A percentile compares a stretch with the other conserved stretches of the same genome.
These are phyloP conservation scores for Citrullus colocynthis DNA, from an alignment of 306 rosid species.

Conservation along the genomic window DNA sequence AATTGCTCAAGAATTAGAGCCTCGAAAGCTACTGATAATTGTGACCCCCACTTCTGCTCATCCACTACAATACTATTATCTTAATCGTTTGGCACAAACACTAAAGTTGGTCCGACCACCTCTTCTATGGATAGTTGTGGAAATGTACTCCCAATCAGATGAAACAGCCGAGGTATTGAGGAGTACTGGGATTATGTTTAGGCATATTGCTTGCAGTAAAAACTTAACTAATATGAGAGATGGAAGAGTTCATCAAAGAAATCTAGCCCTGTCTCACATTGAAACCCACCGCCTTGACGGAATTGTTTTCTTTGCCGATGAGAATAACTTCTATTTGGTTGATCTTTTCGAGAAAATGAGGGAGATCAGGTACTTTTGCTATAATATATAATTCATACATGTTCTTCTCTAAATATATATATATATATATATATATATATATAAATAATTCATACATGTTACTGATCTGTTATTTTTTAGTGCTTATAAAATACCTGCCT, in stretches of 20 bases:
- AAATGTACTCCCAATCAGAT: conserved; percentile 64
- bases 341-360: conserved; percentile 72
- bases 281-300: conserved; percentile 88
- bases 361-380: conserved; percentile 54
- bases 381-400: neutral
- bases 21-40: conserved; percentile 59
- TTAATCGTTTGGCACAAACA: conserved; percentile 58
- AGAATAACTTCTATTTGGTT: conserved; percentile 38
- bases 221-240: conserved; percentile 43
- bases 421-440: no score
- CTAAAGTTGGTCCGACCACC: conserved; percentile 50
- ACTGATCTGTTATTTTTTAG: neutral
- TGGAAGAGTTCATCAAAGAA: conserved; percentile 51
- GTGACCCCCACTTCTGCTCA: conserved; percentile 54
- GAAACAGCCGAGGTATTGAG: conserved; percentile 66
- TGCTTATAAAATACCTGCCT: neutral
- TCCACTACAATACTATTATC: conserved; percentile 58
- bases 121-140: conserved; percentile 82
- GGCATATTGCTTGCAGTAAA: conserved; percentile 59
- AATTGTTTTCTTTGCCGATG: conserved; percentile 77
- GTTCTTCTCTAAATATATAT: no score
- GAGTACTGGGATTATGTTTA: conserved; percentile 64
- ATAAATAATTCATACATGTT: neutral
- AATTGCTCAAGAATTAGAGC: conserved; percentile 24
- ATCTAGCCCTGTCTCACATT: conserved; percentile 61